Base-by-base conservation (phyloP, 2,329 filamentous ascomycete genomes). In the Stagonosporopsis rhizophila region DNA sequence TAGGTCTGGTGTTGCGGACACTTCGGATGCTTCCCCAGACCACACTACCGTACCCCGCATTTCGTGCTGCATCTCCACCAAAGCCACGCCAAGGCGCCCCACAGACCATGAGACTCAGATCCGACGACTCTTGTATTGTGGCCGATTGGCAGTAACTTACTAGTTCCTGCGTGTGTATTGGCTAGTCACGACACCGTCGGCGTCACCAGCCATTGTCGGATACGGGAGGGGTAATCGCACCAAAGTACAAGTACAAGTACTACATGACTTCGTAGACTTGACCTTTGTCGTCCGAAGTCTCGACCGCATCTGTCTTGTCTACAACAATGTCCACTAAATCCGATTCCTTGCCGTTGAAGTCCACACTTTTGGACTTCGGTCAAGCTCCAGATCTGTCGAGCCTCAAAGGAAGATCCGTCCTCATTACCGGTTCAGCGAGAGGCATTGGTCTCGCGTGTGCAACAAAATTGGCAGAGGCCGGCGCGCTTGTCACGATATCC, bases 371-470 rank as follows among this genome's bases (percentile, higher is more conserved):
- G 17, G 52, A 66, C 40, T 61, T 64, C 41, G 39, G 47, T 19
- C 44, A 47, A 20, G 39, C 42, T 5, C 47, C 65, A 15, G 60
- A 68, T 50, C 28, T 58, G 7, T 59, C 64, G 8, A 62, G 46
- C 11, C 60, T 70, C 0, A 53, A 53, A 27, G 58, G 51, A 14
- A 61, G 61, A 32, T 68, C 65, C 3, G 62, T 66, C 0, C 55
- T 72, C 2, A 57, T 73, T 15, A 72, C 68, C 17, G 68, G 70
- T 0, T 65, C 62, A 11, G 68, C 70, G 15, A 58, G 60, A 5
- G 69, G 69, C 2, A 70, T 73, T 22, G 68, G 70, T 20, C 65
- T 65, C 15, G 66, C 65, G n/a, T 60, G 58, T 47, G 64, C 58
- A 12, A 56, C 56, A 2, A 52, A 56, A 20, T 30, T 69, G 22